Percentiles rank a stretch among this genome's conserved stretches.
These are phyloP conservation scores for Emiliania huxleyi DNA, from an alignment of 78 protist genomes.

Conservation along the genomic window DNA sequence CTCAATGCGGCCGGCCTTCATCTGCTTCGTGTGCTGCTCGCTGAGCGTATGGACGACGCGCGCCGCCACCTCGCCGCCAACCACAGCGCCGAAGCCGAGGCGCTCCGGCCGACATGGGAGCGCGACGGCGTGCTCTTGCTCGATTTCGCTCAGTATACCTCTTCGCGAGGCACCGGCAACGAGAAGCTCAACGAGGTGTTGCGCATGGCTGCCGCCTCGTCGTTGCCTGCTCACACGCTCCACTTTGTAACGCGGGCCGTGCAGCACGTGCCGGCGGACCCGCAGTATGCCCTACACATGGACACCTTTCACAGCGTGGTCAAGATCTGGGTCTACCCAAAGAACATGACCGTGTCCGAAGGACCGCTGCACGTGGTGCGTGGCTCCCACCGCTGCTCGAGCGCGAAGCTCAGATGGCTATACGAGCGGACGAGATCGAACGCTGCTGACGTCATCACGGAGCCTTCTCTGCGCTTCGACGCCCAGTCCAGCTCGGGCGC, in stretches of 20 bases:
- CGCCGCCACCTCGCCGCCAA: neutral
- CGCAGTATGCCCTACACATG: neutral
- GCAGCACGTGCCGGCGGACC: neutral
- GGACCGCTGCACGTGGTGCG: slow-evolving; percentile 13
- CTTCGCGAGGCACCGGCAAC: neutral
- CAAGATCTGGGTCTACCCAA: slow-evolving; percentile 18
- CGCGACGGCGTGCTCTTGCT: neutral
- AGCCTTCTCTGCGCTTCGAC: slow-evolving; percentile 16
- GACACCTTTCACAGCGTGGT: slow-evolving; percentile 7
- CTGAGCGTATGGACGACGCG: neutral
- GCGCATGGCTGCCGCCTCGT: neutral
- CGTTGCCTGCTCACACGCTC: neutral
- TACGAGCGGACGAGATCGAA: neutral
- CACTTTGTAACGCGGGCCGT: neutral
- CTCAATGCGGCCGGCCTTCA: neutral
- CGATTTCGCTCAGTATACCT: neutral
- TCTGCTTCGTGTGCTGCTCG: neutral
- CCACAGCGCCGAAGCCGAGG: neutral
- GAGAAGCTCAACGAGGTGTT: neutral
- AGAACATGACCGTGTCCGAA: neutral
- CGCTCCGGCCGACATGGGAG: neutral
- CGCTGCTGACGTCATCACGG: neutral
- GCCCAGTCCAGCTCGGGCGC: neutral
- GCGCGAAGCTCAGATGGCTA: slow-evolving; percentile 12
- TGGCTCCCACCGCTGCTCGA: neutral